Percentiles rank a stretch among this genome's conserved stretches.
These are phyloP conservation scores for Sphenostylis stenocarpa DNA, from an alignment of 306 rosid genomes.

Conservation along the genomic window DNA sequence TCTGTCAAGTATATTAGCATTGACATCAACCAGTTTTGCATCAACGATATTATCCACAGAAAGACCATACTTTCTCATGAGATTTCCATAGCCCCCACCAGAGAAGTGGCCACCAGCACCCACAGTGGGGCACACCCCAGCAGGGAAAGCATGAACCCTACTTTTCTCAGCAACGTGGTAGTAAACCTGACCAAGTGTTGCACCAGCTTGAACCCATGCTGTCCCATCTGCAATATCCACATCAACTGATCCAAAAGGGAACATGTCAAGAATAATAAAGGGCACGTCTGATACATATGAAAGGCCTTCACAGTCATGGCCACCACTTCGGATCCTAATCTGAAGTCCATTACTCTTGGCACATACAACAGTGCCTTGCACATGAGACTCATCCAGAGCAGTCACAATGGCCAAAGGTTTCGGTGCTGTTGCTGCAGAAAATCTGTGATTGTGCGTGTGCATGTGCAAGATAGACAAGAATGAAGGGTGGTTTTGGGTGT, in stretches of 20 bases:
- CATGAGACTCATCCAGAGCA: constrained; percentile 18
- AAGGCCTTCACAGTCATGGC: constrained; percentile 41
- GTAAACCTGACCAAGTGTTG: constrained; percentile 37
- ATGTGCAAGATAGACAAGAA: constrained; percentile 21
- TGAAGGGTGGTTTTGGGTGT: constrained; percentile 24
- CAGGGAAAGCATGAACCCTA: constrained; percentile 26
- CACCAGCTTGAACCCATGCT: constrained; percentile 40
- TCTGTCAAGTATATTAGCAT: constrained; percentile 38
- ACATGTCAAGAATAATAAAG: constrained; percentile 36
- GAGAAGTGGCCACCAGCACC: constrained; percentile 39
- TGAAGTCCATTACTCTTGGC: constrained; percentile 22
- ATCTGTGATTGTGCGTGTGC: constrained; percentile 29
- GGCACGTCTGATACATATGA: constrained; percentile 44
- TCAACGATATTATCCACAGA: constrained; percentile 39
- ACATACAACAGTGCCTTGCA: constrained; percentile 33
- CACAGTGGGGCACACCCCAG: constrained; percentile 28
- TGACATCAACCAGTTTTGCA: constrained; percentile 36
- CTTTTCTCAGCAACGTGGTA: constrained; percentile 18
- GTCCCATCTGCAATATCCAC: background rate
- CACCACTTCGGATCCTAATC: constrained; percentile 44
- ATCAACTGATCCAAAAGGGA: background rate
- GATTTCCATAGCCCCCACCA: constrained; percentile 42
- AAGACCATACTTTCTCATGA: constrained; percentile 45
- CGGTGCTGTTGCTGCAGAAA: constrained; percentile 9
- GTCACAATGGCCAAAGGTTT: constrained; percentile 38